Conservation (phyloP, 805 yeast genomes). For the Barnettozyma siamensis region DNA sequence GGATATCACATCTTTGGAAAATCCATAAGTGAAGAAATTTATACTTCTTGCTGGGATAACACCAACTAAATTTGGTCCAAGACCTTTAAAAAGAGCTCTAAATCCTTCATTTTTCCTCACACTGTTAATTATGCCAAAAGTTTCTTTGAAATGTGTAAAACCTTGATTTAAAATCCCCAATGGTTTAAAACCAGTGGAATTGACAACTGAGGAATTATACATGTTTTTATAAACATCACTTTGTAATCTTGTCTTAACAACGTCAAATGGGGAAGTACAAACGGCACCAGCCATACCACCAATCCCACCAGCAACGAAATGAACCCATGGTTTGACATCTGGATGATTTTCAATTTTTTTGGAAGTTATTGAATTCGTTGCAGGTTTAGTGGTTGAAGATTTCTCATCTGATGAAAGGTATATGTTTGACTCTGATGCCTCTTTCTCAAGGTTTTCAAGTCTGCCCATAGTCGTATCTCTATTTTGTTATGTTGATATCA, state of each 20-base stretch:
- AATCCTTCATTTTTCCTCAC: constrained; percentile 77
- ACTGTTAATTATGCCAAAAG: constrained; percentile 61
- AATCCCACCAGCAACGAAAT: constrained; percentile 84
- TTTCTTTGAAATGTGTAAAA: constrained; percentile 73
- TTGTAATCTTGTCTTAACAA: constrained; percentile 91
- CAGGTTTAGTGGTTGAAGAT: constrained; percentile 45
- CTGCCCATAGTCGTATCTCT: too few species aligned
- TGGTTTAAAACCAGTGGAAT: too few species aligned
- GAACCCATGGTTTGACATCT: constrained; percentile 54
- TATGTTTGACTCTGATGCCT: constrained; percentile 54
- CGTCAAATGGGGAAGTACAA: constrained; percentile 91
- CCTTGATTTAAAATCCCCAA: constrained; percentile 31
- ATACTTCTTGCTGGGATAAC: constrained; percentile 97
- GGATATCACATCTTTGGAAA: constrained; percentile 75
- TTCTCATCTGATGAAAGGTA: constrained; percentile 71
- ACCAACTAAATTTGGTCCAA: constrained; percentile 95
- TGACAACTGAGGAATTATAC: constrained; percentile 31
- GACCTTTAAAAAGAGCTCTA: constrained; percentile 83
- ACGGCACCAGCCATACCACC: constrained; percentile 99
- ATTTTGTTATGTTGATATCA: background rate
- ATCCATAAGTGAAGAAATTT: constrained; percentile 94
- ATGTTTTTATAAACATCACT: constrained; percentile 69
- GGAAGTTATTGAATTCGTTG: constrained; percentile 11
- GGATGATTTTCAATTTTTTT: constrained; percentile 9
- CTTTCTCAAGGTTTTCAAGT: constrained; percentile 37